Percentiles rank a stretch among this genome's conserved stretches.
phyloP scores from a whole-genome alignment of 1,139 yeast species.

The Yamadazyma dendronema region DNA sequence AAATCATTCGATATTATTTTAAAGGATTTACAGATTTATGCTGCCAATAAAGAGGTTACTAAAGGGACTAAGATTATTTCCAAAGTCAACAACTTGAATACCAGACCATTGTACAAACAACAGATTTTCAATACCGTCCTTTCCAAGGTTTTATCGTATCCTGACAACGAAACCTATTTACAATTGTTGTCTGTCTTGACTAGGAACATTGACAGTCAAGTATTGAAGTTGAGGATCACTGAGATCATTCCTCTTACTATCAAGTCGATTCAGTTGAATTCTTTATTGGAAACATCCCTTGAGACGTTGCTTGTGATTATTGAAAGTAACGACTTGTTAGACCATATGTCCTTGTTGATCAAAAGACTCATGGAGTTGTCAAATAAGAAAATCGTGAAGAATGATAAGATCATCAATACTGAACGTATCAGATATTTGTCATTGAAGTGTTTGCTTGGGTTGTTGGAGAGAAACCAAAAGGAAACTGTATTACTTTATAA shows the following conservation, averaged over 20 bases:
- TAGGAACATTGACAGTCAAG: constrained; percentile 53
- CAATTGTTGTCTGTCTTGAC: constrained; percentile 67
- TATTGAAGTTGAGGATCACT: constrained; percentile 60
- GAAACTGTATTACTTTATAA: constrained; percentile 52
- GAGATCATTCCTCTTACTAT: constrained; percentile 69
- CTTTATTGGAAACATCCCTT: constrained; percentile 60
- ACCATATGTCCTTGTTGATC: constrained; percentile 54
- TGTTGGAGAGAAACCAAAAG: constrained; percentile 41
- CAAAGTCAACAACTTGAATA: constrained; percentile 53
- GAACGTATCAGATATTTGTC: constrained; percentile 55
- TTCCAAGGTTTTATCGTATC: constrained; percentile 45
- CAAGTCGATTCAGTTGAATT: constrained; percentile 54
- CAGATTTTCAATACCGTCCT: constrained; percentile 61
- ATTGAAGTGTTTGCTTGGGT: constrained; percentile 51
- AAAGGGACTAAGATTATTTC: constrained; percentile 37
- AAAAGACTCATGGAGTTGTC: constrained; percentile 50
- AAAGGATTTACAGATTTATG: constrained; percentile 56
- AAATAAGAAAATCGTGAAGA: constrained; percentile 19
- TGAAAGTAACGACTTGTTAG: constrained; percentile 11
- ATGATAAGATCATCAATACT: constrained; percentile 23
- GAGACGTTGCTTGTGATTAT: constrained; percentile 50
- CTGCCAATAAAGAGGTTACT: constrained; percentile 37
- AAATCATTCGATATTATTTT: constrained; percentile 63
- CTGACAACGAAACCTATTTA: constrained; percentile 43
- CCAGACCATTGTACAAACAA: constrained; percentile 74